A percentile compares a stretch with the other conserved stretches of the same genome.
Evolutionary conservation across 2,329 filamentous ascomycete genomes (phyloP).

Genomic region (Torrubiella hemipterigena): DNA sequence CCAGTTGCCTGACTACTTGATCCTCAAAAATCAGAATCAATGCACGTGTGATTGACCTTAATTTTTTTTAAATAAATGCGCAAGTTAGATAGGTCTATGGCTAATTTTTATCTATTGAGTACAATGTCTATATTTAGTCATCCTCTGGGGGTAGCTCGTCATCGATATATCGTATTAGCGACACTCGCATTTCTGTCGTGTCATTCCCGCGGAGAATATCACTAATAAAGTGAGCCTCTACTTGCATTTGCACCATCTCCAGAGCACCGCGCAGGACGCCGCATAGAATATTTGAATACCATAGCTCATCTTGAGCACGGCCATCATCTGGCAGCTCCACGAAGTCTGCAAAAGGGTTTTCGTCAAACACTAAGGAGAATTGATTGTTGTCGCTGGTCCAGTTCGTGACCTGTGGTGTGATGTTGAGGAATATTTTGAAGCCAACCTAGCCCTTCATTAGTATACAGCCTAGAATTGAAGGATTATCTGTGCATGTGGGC

Average conservation of each 20-base stretch:
- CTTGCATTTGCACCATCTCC: constrained; percentile 99
- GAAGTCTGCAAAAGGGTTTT: constrained; percentile 94
- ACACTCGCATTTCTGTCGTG: constrained; percentile 92
- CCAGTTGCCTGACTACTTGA: too few species aligned
- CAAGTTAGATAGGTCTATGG: too few species aligned
- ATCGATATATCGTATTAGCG: constrained; percentile 86
- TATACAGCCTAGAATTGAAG: background rate
- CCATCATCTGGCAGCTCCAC: constrained; percentile 95
- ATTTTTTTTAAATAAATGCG: too few species aligned
- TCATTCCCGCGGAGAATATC: constrained; percentile 89
- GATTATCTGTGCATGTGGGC: background rate
- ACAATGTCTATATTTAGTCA: too few species aligned
- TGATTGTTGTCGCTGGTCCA: constrained; percentile 96
- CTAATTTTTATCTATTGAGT: too few species aligned
- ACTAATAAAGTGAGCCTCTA: constrained; percentile 92
- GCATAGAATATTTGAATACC: constrained; percentile 97
- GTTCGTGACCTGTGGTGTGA: constrained; percentile 84
- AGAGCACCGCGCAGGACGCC: constrained; percentile 82
- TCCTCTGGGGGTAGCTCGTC: constrained; percentile 96
- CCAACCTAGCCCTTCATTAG: constrained; percentile 53
- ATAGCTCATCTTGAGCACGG: constrained; percentile 87
- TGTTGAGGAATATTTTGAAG: constrained; percentile 98
- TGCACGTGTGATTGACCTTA: too few species aligned
- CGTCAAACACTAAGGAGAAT: constrained; percentile 91
- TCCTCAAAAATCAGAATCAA: too few species aligned